phyloP scores from a whole-genome alignment of 1,284 basidiomycete genomes.

The Naganishia sp. region DNA sequence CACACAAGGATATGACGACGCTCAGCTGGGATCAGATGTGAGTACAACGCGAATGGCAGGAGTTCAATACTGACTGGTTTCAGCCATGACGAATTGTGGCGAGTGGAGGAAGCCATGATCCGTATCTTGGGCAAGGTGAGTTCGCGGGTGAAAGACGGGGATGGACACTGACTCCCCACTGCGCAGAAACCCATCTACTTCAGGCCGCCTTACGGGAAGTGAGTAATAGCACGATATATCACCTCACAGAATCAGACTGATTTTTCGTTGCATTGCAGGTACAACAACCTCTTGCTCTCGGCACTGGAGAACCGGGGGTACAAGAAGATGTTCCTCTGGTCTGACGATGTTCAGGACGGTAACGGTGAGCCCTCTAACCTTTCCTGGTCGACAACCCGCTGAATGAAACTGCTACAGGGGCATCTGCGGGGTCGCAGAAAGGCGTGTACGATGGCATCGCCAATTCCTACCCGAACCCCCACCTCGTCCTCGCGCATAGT shows the following conservation, averaged over 20 bases:
- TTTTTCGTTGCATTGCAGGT: slow-evolving; percentile 39
- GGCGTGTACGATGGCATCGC: slow-evolving; percentile 39
- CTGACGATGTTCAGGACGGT: slow-evolving; percentile 46
- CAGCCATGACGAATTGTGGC: slow-evolving; percentile 37
- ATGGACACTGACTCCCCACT: background rate
- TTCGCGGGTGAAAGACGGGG: background rate
- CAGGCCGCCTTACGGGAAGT: slow-evolving; percentile 26
- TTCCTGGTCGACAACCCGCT: background rate
- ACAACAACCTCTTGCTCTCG: slow-evolving; percentile 58
- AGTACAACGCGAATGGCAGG: background rate
- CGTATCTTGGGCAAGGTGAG: slow-evolving; percentile 24
- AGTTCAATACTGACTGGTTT: background rate
- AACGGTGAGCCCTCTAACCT: slow-evolving; percentile 34
- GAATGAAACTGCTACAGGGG: slow-evolving; percentile 33
- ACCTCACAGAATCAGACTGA: no score
- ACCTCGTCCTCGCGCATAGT: slow-evolving; percentile 47
- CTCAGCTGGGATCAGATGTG: slow-evolving; percentile 26
- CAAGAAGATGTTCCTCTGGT: slow-evolving; percentile 53
- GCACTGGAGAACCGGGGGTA: slow-evolving; percentile 56
- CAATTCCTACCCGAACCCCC: slow-evolving; percentile 42
- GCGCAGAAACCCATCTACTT: slow-evolving; percentile 26
- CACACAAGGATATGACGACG: slow-evolving; percentile 57
- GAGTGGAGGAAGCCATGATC: slow-evolving; percentile 49
- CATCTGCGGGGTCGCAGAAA: slow-evolving; percentile 33
- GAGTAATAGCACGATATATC: slow-evolving; percentile 31